Percentiles rank a stretch among this genome's conserved stretches.
Conservation (phyloP, 2,329 filamentous ascomycete species). For the Colletotrichum sp. region DNA sequence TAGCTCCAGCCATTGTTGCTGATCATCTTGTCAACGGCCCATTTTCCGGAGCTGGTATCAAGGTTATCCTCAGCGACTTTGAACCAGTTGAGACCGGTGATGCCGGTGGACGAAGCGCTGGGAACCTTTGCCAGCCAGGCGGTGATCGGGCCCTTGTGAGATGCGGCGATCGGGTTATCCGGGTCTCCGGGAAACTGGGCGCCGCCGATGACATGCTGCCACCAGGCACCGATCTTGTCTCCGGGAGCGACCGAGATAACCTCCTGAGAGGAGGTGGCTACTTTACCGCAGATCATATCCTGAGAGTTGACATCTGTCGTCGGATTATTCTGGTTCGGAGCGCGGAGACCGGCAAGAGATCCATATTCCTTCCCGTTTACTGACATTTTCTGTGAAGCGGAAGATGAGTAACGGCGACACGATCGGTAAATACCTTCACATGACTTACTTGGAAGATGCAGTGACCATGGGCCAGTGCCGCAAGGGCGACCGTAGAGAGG, state of each 20-base stretch:
- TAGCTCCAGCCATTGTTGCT: constrained; percentile 48
- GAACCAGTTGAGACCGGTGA: constrained; percentile 34
- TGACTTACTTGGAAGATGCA: constrained; percentile 15
- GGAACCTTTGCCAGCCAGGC: constrained; percentile 59
- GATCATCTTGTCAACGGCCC: constrained; percentile 54
- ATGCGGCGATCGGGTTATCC: constrained; percentile 59
- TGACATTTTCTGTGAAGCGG: not conserved
- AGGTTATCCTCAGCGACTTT: constrained; percentile 53
- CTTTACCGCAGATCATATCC: constrained; percentile 55
- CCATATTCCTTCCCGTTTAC: constrained; percentile 17
- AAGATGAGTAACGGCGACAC: not conserved
- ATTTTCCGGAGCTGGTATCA: constrained; percentile 44
- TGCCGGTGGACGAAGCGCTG: constrained; percentile 49
- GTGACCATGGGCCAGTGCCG: not conserved
- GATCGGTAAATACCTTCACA: not conserved
- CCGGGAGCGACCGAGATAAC: constrained; percentile 55
- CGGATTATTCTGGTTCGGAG: constrained; percentile 50
- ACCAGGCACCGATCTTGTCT: constrained; percentile 56
- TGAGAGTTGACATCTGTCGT: constrained; percentile 53
- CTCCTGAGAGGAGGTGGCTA: constrained; percentile 42
- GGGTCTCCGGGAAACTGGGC: constrained; percentile 52
- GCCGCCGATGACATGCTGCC: constrained; percentile 60
- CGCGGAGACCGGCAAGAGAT: constrained; percentile 14
- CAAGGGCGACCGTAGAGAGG: not conserved
- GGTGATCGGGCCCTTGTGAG: constrained; percentile 59